These are phyloP conservation scores for Hanseniaspora uvarum DNA, from an alignment of 1,139 yeast genomes.

Conservation along the genomic window DNA sequence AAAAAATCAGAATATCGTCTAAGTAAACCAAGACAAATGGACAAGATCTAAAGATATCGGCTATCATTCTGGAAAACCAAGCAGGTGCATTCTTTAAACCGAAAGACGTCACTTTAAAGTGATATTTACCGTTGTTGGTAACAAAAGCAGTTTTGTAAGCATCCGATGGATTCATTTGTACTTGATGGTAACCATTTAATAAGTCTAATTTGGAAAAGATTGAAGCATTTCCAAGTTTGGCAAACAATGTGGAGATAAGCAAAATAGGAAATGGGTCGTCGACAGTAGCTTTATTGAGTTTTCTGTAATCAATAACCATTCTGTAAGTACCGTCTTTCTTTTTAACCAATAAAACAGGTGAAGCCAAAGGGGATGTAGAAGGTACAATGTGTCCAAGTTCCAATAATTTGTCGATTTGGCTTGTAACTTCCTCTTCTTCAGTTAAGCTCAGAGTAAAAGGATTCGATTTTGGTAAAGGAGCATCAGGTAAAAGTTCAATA, in stretches of 20 bases:
- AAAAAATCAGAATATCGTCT: constrained; percentile 29
- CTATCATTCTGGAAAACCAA: constrained; percentile 20
- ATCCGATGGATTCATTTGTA: constrained; percentile 18
- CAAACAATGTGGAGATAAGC: constrained; percentile 21
- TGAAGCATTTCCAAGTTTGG: constrained; percentile 17
- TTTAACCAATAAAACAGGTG: constrained; percentile 24
- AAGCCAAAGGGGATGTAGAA: constrained; percentile 19
- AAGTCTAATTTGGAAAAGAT: constrained; percentile 20
- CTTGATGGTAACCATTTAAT: constrained; percentile 21
- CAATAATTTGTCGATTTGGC: too few relatives aligned
- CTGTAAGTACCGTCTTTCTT: constrained; percentile 25
- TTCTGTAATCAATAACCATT: constrained; percentile 27
- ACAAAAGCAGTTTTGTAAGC: constrained; percentile 20
- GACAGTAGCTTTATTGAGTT: constrained; percentile 24
- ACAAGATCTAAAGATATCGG: constrained; percentile 19
- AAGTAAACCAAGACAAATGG: constrained; percentile 24
- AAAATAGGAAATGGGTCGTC: constrained; percentile 26
- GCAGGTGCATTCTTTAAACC: constrained; percentile 20
- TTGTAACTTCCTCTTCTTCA: too few relatives aligned
- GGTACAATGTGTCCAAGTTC: constrained; percentile 5
- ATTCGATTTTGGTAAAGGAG: too few relatives aligned
- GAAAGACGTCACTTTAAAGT: constrained; percentile 20
- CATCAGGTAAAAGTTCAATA: too few relatives aligned
- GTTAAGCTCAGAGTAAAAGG: too few relatives aligned
- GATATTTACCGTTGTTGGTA: constrained; percentile 20